These are phyloP conservation scores for Trametes punicea DNA, from an alignment of 768 basidiomycete genomes.

Conservation along the genomic window DNA sequence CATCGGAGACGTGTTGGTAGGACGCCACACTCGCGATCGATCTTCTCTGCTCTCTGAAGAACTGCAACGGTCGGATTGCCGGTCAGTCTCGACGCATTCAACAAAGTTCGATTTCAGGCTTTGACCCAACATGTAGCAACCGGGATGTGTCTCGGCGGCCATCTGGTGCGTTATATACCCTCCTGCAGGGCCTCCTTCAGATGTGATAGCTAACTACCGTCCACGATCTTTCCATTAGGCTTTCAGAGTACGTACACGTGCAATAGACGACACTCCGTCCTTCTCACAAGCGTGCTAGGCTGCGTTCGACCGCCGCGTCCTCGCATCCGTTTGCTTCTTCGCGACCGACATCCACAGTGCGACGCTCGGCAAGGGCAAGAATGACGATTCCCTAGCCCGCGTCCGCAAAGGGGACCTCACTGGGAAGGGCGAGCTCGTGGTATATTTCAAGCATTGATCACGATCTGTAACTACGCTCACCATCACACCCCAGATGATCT, in stretches of 20 bases:
- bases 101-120: no score
- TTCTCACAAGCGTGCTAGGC: constrained; percentile 45
- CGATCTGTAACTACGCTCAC: not conserved
- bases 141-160: constrained; percentile 90
- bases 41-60: constrained; percentile 63
- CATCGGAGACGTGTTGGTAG: no score
- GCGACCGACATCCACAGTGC: constrained; percentile 91
- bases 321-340: constrained; percentile 90
- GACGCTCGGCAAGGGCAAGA: constrained; percentile 79
- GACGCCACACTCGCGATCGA: constrained; percentile 80
- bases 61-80: constrained; percentile 91
- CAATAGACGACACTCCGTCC: not conserved
- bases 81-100: constrained; percentile 41
- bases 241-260: constrained; percentile 39
- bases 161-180: constrained; percentile 53
- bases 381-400: constrained; percentile 75
- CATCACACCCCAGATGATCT: constrained; percentile 66
- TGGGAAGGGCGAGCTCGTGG: constrained; percentile 81
- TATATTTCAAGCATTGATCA: constrained; percentile 35
- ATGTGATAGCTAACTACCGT: constrained; percentile 29
- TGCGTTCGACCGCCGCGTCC: constrained; percentile 81
- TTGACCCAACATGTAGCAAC: constrained; percentile 47
- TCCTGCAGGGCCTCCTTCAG: constrained; percentile 27
- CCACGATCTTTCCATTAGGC: constrained; percentile 34
- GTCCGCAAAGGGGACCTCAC: constrained; percentile 73